A percentile compares a stretch with the other conserved stretches of the same genome.
These are phyloP conservation scores for Dactylellina drechsleri DNA, from an alignment of 2,329 filamentous ascomycete species.

Conservation along the genomic window DNA sequence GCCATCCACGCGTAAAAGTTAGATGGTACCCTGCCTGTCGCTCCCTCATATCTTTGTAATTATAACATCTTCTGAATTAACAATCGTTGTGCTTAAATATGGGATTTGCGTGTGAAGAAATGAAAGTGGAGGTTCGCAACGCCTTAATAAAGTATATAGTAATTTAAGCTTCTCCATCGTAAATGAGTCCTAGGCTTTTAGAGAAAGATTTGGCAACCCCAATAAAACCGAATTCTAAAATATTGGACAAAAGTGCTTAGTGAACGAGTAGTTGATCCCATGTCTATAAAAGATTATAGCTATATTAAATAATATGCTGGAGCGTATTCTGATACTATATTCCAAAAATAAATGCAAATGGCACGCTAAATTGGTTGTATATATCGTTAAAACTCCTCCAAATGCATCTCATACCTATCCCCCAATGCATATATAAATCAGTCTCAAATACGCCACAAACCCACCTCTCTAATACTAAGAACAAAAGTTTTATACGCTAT, in stretches of 20 bases:
- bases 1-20: constrained; percentile 86
- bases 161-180: not conserved
- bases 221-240: not conserved
- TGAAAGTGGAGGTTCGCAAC: constrained; percentile 8
- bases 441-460: no score
- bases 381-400: constrained; percentile 1
- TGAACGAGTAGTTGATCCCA: not conserved
- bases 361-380: not conserved
- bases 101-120: not conserved
- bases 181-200: no score
- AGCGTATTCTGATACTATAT: no score
- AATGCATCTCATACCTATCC: no score
- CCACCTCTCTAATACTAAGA: no score
- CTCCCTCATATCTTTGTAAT: constrained; percentile 49
- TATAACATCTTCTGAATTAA: constrained; percentile 52
- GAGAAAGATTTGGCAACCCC: not conserved
- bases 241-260: not conserved
- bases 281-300: not conserved
- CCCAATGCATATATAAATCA: no score
- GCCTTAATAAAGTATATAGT: constrained; percentile 41
- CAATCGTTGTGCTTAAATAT: not conserved
- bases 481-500: constrained; percentile 14
- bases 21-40: not conserved
- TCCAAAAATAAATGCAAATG: not conserved
- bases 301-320: not conserved